Percentiles rank a stretch among this genome's conserved stretches.
Evolutionary conservation across 306 rosid species (phyloP).

Genomic region (Rosa multiflora): DNA sequence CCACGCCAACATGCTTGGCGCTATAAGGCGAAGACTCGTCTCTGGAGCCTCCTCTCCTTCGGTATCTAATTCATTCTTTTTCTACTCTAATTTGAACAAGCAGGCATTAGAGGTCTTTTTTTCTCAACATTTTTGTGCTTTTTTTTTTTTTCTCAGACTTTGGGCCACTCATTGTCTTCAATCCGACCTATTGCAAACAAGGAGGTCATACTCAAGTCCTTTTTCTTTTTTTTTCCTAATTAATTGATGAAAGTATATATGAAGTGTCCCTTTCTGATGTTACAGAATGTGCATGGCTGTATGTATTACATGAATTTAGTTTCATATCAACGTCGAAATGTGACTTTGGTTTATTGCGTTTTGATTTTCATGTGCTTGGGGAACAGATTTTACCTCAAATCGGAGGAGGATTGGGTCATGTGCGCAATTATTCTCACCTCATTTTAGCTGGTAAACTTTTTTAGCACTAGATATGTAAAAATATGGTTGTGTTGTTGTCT

Average conservation of each 20-base stretch:
- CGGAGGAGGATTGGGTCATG: conserved; percentile 44
- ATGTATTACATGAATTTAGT: background rate
- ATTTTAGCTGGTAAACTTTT: conserved; percentile 46
- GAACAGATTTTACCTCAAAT: conserved; percentile 46
- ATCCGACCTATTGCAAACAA: conserved; percentile 38
- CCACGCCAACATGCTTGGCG: conserved; percentile 45
- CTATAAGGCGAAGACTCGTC: conserved; percentile 67
- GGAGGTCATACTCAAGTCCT: conserved; percentile 36
- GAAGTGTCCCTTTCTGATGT: background rate
- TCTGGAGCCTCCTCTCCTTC: conserved; percentile 53
- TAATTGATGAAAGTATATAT: background rate
- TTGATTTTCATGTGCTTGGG: conserved; percentile 19
- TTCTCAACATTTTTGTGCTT: background rate
- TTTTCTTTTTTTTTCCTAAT: background rate
- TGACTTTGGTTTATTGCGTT: conserved; percentile 4
- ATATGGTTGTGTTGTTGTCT: conserved; percentile 2
- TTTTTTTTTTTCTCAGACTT: conserved; percentile 33
- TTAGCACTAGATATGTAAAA: background rate
- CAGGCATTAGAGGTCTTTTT: background rate
- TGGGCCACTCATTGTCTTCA: conserved; percentile 41
- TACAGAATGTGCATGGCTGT: conserved; percentile 8
- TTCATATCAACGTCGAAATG: background rate
- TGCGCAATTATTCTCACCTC: conserved; percentile 41
- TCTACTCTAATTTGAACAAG: background rate
- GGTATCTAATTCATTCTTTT: conserved; percentile 17